Conservation (phyloP, 176 grass and related monocot species). For the Cocos nucifera region DNA sequence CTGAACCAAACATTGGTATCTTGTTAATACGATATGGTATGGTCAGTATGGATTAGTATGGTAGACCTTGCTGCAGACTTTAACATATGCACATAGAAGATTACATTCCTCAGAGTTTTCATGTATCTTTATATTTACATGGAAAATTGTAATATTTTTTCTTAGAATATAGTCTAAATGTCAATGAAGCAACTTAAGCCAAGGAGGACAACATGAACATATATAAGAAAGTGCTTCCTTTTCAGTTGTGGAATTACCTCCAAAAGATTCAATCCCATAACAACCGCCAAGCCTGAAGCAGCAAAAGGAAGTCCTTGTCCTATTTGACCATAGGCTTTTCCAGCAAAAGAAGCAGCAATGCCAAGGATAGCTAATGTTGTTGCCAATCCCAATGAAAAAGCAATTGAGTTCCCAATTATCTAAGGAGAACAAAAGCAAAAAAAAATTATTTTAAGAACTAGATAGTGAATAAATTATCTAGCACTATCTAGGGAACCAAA, state of each 20-base stretch:
- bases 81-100: too few relatives aligned
- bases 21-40: too few relatives aligned
- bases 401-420: constrained; percentile 91
- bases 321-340: constrained; percentile 92
- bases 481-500: too few relatives aligned
- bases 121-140: too few relatives aligned
- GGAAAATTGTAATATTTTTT: too few relatives aligned
- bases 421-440: constrained; percentile 27
- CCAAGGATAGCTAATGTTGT: constrained; percentile 91
- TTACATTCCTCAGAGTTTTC: too few relatives aligned
- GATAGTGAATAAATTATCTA: too few relatives aligned
- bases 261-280: constrained; percentile 92
- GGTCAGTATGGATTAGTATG: too few relatives aligned
- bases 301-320: constrained; percentile 90
- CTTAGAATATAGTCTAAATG: too few relatives aligned
- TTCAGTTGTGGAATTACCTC: constrained; percentile 46
- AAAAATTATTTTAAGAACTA: background rate
- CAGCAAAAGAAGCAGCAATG: constrained; percentile 91
- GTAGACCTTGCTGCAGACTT: too few relatives aligned
- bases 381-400: constrained; percentile 84
- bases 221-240: background rate
- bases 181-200: too few relatives aligned
- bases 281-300: constrained; percentile 72
- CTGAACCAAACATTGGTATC: too few relatives aligned
- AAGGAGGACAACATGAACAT: background rate